Percentiles rank a stretch among this genome's conserved stretches.
Conservation (phyloP, 441 rosid genomes). For the Aleurites moluccanus region DNA sequence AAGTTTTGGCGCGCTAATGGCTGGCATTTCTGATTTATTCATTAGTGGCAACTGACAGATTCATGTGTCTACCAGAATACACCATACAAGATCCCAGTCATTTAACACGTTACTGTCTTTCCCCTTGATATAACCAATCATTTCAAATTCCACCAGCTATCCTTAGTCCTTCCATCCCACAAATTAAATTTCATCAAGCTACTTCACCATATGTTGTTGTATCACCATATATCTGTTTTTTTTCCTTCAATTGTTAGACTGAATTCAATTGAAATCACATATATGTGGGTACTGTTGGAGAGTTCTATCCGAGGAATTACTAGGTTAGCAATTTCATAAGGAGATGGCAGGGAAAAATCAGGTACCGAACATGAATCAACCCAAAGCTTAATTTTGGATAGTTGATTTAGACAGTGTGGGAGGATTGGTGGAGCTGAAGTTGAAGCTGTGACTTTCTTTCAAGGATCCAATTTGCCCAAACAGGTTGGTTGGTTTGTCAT, state of each 20-base stretch:
- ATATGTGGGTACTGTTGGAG: background rate
- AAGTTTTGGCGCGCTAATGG: slow-evolving; percentile 81
- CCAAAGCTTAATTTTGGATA: slow-evolving; percentile 74
- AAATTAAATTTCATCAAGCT: too few relatives aligned
- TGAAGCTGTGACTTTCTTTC: slow-evolving; percentile 88
- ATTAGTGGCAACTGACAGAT: slow-evolving; percentile 1
- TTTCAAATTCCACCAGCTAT: too few relatives aligned
- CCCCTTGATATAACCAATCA: background rate
- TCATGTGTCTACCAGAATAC: background rate
- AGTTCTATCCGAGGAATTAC: slow-evolving; percentile 14
- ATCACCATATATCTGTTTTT: too few relatives aligned
- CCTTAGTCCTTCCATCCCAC: background rate
- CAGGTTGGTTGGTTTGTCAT: slow-evolving; percentile 51
- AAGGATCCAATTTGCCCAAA: slow-evolving; percentile 85
- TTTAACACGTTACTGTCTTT: background rate
- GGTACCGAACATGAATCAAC: slow-evolving; percentile 60
- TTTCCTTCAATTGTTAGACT: background rate
- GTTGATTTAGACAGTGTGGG: slow-evolving; percentile 98
- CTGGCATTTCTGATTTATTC: slow-evolving; percentile 73
- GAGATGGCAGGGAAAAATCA: slow-evolving; percentile 53
- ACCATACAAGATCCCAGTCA: too few relatives aligned
- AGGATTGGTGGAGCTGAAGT: slow-evolving; percentile 93
- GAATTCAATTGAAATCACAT: background rate
- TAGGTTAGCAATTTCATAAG: slow-evolving; percentile 16
- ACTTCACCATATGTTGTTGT: too few relatives aligned